Percentiles rank a stretch among this genome's conserved stretches.
Conservation (phyloP, 2,329 filamentous ascomycete species). For the Phymatotrichopsis omnivora region DNA sequence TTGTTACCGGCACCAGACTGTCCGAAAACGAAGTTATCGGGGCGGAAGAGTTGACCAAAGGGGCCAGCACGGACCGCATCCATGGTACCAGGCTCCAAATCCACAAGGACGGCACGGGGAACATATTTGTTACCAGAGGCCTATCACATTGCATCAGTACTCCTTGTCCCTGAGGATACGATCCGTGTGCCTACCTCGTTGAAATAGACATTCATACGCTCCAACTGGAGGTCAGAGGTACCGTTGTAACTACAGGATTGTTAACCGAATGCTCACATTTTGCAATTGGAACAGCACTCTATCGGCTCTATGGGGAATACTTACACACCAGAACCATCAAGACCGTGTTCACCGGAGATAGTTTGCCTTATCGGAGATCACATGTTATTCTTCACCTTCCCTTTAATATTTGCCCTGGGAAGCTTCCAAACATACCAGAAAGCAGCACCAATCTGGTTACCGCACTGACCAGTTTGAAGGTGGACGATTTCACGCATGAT, state of each 20-base stretch:
- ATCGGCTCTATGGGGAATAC: conserved; percentile 38
- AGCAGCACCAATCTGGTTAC: conserved; percentile 99
- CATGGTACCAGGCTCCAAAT: conserved; percentile 99
- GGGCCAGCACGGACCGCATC: conserved; percentile 96
- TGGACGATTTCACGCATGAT: conserved; percentile 70
- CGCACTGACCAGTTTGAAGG: conserved; percentile 99
- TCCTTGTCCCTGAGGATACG: conserved; percentile 1
- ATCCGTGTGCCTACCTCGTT: conserved; percentile 55
- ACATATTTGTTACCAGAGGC: conserved; percentile 98
- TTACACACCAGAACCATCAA: conserved; percentile 93
- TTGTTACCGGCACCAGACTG: conserved; percentile 99
- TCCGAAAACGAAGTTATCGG: conserved; percentile 99
- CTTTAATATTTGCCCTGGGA: background rate
- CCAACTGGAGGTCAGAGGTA: conserved; percentile 95
- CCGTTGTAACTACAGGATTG: conserved; percentile 89
- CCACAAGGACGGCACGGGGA: conserved; percentile 96
- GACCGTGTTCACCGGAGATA: conserved; percentile 67
- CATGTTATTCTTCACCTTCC: conserved; percentile 9
- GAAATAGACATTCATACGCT: conserved; percentile 99
- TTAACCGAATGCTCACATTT: no score
- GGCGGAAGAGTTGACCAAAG: conserved; percentile 98
- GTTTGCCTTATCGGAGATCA: conserved; percentile 38
- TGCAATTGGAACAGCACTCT: conserved; percentile 2
- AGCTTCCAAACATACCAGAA: conserved; percentile 61
- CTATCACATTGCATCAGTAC: conserved; percentile 40